Evolutionary conservation across 352 stramenopile species (phyloP).

Genomic region (Plasmopara viticola): DNA sequence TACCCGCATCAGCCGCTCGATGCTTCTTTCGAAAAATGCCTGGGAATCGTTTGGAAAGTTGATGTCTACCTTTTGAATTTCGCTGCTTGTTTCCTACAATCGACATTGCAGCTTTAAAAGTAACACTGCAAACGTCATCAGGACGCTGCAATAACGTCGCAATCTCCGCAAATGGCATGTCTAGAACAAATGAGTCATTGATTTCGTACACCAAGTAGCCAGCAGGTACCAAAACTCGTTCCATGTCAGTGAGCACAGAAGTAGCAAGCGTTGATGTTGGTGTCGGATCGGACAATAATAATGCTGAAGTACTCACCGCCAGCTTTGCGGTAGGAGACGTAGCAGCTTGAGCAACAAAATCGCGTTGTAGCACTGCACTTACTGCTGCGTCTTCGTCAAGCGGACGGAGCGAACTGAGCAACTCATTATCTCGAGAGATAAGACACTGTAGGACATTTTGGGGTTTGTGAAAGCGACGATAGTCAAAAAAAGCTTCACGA

Average conservation of each 20-base stretch:
- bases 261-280: conserved; percentile 1
- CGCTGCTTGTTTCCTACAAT: conserved; percentile 25
- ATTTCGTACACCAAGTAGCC: conserved; percentile 64
- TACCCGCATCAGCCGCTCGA: conserved; percentile 14
- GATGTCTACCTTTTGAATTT: conserved; percentile 11
- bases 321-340: not conserved
- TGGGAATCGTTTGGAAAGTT: conserved; percentile 43
- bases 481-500: conserved; percentile 21
- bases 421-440: conserved; percentile 37
- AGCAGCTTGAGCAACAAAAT: conserved; percentile 30
- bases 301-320: not conserved
- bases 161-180: conserved; percentile 58
- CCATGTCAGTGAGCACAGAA: conserved; percentile 2
- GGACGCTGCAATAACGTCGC: conserved; percentile 48
- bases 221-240: conserved; percentile 37
- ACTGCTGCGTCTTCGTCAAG: conserved; percentile 40
- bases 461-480: conserved; percentile 38
- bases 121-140: conserved; percentile 34
- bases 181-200: conserved; percentile 45
- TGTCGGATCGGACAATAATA: not conserved
- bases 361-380: conserved; percentile 44
- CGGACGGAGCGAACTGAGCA: conserved; percentile 40
- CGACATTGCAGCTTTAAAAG: conserved; percentile 50
- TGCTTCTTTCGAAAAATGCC: conserved; percentile 37
- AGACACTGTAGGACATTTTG: conserved; percentile 48